Evolutionary conservation across 192 early-diverging fungal species (phyloP).

Genomic region (Diversispora eburnea): DNA sequence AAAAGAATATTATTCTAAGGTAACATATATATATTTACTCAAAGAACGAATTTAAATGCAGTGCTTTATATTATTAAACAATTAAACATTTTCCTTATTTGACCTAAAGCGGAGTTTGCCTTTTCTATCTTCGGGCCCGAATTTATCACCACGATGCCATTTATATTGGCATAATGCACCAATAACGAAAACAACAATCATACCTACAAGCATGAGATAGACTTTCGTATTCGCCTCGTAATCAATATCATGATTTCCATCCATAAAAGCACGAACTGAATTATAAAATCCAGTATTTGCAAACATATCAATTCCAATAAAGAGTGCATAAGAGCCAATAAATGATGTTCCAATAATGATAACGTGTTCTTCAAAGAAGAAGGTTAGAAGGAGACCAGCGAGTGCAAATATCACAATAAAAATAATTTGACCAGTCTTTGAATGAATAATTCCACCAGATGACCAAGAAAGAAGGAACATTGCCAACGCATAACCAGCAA

Average conservation of each 20-base stretch:
- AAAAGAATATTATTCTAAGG: no score
- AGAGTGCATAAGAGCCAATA: conserved; percentile 75
- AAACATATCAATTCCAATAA: conserved; percentile 81
- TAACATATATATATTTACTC: no score
- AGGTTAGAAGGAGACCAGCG: conserved; percentile 59
- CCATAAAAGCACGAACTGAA: conserved; percentile 53
- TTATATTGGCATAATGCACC: conserved; percentile 62
- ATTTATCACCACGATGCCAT: background rate
- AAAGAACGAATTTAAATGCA: no score
- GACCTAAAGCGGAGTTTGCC: no score
- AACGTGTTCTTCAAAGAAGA: conserved; percentile 59
- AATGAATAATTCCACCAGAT: conserved; percentile 57
- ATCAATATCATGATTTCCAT: conserved; percentile 32
- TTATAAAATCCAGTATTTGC: conserved; percentile 69
- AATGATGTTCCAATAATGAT: conserved; percentile 71
- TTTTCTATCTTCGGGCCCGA: background rate
- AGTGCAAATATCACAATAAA: conserved; percentile 63
- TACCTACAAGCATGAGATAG: conserved; percentile 69
- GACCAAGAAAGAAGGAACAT: conserved; percentile 68
- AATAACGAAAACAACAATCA: conserved; percentile 57
- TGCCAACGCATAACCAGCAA: conserved; percentile 74
- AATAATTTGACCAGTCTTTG: conserved; percentile 61
- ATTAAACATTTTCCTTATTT: no score
- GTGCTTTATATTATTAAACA: no score
- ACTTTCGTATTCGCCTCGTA: conserved; percentile 56